Evolutionary conservation across 1,284 basidiomycete species (phyloP).

Genomic region (Cryptococcus sp.): DNA sequence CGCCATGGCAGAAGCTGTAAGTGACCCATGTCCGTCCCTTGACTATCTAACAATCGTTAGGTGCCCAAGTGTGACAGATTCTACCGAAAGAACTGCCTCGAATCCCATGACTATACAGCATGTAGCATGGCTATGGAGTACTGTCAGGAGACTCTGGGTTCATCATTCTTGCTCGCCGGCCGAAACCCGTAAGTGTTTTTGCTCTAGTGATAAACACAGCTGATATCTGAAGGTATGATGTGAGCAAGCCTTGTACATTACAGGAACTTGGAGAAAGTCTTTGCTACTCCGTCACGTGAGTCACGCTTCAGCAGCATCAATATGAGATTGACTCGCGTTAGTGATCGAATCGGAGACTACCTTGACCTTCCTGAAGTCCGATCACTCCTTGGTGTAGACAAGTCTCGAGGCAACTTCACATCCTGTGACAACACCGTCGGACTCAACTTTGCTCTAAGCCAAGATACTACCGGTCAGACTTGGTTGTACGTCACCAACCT

Average conservation of each 20-base stretch:
- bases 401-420: constrained; percentile 53
- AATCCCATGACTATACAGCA: constrained; percentile 54
- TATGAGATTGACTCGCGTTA: constrained; percentile 1
- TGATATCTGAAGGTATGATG: constrained; percentile 54
- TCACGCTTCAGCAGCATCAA: neutral
- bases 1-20: constrained; percentile 38
- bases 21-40: neutral
- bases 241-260: constrained; percentile 57
- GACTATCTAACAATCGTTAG: constrained; percentile 6
- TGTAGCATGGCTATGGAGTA: constrained; percentile 61
- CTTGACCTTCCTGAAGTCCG: constrained; percentile 58
- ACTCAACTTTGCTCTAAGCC: constrained; percentile 22
- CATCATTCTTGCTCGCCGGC: constrained; percentile 32
- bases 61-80: constrained; percentile 40
- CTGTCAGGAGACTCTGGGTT: constrained; percentile 51
- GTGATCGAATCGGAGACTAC: constrained; percentile 50
- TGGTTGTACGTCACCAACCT: constrained; percentile 62
- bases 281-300: constrained; percentile 48
- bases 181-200: constrained; percentile 35
- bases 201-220: neutral
- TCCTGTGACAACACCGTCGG: constrained; percentile 52
- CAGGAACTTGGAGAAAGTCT: constrained; percentile 42
- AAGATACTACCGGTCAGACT: constrained; percentile 41
- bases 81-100: constrained; percentile 30
- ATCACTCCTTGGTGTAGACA: constrained; percentile 58